These are phyloP conservation scores for Cairneyella variabilis DNA, from an alignment of 495 filamentous ascomycete genomes.

Conservation along the genomic window DNA sequence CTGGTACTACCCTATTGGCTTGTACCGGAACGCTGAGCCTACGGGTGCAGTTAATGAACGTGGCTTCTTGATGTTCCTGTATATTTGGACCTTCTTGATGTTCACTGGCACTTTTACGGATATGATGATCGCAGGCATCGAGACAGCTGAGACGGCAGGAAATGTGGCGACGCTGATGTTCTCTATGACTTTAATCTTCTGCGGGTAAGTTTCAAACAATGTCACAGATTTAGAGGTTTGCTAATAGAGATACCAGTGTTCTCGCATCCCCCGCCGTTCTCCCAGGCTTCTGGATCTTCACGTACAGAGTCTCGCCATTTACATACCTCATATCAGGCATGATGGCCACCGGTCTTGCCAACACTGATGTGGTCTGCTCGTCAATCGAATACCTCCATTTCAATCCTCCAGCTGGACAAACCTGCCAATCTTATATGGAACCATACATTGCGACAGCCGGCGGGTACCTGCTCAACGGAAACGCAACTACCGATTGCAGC, in stretches of 20 bases:
- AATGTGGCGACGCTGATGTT: slow-evolving; percentile 69
- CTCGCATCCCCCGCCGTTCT: slow-evolving; percentile 42
- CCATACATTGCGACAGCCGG: slow-evolving; percentile 41
- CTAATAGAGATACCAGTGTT: slow-evolving; percentile 16
- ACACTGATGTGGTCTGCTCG: slow-evolving; percentile 54
- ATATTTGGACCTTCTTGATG: slow-evolving; percentile 47
- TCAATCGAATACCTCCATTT: slow-evolving; percentile 56
- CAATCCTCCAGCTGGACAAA: slow-evolving; percentile 45
- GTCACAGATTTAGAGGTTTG: not conserved
- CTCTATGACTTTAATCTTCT: slow-evolving; percentile 60
- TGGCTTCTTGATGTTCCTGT: slow-evolving; percentile 36
- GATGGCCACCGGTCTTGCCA: slow-evolving; percentile 58
- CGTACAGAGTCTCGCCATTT: slow-evolving; percentile 75
- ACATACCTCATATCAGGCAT: slow-evolving; percentile 66
- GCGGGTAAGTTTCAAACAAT: slow-evolving; percentile 40
- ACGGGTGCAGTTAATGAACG: slow-evolving; percentile 41
- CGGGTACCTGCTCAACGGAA: slow-evolving; percentile 50
- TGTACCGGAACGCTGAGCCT: slow-evolving; percentile 54
- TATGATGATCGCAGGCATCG: slow-evolving; percentile 45
- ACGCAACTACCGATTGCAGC: slow-evolving; percentile 49
- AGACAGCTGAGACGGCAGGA: slow-evolving; percentile 60
- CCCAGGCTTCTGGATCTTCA: slow-evolving; percentile 80
- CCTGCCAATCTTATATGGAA: slow-evolving; percentile 54
- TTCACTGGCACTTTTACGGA: slow-evolving; percentile 69
- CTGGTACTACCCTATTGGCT: slow-evolving; percentile 42